phyloP scores from a whole-genome alignment of 768 basidiomycete genomes.

The Lactarius trivialis region DNA sequence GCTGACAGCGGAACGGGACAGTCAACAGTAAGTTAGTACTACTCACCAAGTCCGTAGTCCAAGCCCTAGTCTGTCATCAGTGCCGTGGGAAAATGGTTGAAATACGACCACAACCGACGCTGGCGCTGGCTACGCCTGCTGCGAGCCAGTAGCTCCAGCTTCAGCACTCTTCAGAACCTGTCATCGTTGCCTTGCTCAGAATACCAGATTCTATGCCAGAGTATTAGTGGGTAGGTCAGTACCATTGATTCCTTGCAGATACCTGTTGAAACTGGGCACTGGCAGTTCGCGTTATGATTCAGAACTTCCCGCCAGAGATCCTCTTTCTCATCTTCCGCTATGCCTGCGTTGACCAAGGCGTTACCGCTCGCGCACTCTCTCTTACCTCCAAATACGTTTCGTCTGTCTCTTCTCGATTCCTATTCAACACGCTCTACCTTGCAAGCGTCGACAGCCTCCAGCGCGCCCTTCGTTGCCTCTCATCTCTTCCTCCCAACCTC shows the following conservation, averaged over 20 bases:
- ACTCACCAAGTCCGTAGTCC: too few species aligned
- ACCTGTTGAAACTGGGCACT: background rate
- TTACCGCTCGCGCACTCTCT: conserved; percentile 15
- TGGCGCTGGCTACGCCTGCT: background rate
- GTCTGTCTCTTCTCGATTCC: conserved; percentile 6
- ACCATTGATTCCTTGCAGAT: background rate
- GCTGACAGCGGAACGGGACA: background rate
- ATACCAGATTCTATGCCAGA: background rate
- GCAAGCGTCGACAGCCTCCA: background rate
- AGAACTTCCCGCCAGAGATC: conserved; percentile 15
- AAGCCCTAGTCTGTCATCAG: too few species aligned
- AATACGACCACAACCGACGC: background rate
- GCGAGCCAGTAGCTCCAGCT: background rate
- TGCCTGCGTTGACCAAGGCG: conserved; percentile 15
- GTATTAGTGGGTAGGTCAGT: background rate
- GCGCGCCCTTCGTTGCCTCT: conserved; percentile 2
- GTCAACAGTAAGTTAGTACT: background rate
- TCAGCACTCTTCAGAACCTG: background rate
- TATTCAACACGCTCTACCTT: conserved; percentile 13
- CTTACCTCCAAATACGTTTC: conserved; percentile 14
- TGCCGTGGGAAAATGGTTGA: background rate
- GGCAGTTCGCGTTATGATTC: conserved; percentile 3
- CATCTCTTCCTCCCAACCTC: conserved; percentile 5
- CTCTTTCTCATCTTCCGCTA: conserved; percentile 12
- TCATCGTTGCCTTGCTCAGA: background rate